These are phyloP conservation scores for Cercospora beticola DNA, from an alignment of 2,329 filamentous ascomycete genomes.

Conservation along the genomic window DNA sequence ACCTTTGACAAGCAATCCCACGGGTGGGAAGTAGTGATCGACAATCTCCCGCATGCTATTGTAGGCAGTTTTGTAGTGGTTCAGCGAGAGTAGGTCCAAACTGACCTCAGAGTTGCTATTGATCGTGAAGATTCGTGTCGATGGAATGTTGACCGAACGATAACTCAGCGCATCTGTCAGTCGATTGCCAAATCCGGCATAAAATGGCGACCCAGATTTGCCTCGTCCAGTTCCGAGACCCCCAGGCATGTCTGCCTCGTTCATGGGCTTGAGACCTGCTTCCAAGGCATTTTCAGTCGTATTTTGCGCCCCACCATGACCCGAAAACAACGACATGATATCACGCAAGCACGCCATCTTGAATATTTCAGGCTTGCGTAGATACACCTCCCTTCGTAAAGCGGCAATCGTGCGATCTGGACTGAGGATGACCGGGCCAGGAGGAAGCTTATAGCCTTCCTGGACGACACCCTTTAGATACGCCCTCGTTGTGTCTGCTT, in stretches of 20 bases:
- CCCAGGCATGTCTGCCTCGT: constrained; percentile 9
- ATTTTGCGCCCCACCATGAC: constrained; percentile 38
- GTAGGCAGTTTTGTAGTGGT: constrained; percentile 95
- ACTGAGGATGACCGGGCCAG: constrained; percentile 90
- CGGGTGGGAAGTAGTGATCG: constrained; percentile 95
- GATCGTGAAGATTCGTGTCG: constrained; percentile 95
- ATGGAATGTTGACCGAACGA: constrained; percentile 90
- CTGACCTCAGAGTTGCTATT: constrained; percentile 97
- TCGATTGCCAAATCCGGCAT: constrained; percentile 94
- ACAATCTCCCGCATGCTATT: constrained; percentile 96
- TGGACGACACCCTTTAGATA: constrained; percentile 89
- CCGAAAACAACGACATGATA: constrained; percentile 78
- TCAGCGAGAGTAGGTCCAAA: constrained; percentile 82
- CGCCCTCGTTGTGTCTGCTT: constrained; percentile 83
- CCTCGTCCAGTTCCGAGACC: constrained; percentile 29
- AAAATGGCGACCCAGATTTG: constrained; percentile 65
- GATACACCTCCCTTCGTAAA: constrained; percentile 84
- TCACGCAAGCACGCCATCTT: constrained; percentile 98
- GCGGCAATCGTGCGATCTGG: constrained; percentile 95
- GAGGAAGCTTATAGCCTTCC: constrained; percentile 80
- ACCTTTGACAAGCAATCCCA: constrained; percentile 79
- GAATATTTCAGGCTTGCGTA: constrained; percentile 96
- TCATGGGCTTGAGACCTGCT: constrained; percentile 30
- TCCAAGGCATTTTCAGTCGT: constrained; percentile 30
- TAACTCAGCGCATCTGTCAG: constrained; percentile 96